Base-by-base conservation (phyloP, 768 basidiomycete species). In the Auricularia cornea region DNA sequence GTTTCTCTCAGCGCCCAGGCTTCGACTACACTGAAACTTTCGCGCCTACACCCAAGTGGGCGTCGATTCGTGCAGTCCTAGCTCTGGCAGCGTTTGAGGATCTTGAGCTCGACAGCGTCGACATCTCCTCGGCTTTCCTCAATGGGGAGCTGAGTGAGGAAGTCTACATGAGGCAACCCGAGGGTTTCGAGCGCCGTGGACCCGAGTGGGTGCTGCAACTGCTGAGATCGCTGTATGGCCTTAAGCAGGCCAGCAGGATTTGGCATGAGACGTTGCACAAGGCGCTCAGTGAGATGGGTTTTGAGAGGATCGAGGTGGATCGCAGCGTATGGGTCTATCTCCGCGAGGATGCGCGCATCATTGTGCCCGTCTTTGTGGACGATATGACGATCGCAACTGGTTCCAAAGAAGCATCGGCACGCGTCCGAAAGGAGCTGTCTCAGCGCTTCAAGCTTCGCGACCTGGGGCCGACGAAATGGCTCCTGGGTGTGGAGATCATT, bases 21-120 rank as follows among this genome's bases (percentile, higher is more conserved):
- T 65, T 75, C 23, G 74, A 79, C 52, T 80, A 71, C 60, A 68
- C 70, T 30, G 72, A 77, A 29, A 78, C 72, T 0, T 77, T 70
- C 52, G 59, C 75, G 1, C 75, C 72, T 0, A 71, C 75, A 0
- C 71, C 74, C 0, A 26, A 62, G 10, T 65, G 73, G 0, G 60
- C 71, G 6, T 68, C 70, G 0, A 65, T 77, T 3, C 31, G 68
- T 0, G 31, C 68, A 0, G 64, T 75, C 10, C 26, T 77, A 8
- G 72, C 72, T 1, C 52, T 72, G 10, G 70, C 68, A 12, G 64
- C 68, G 3, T 5, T 60, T 14, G 44, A 66, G 5, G 62, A 67
- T 32, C 65, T 62, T 61, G 61, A 66, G 18, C 59, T 69, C 20
- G 60, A 64, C 30, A 26, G 63, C 66, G 62, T 65, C 40, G 68